phyloP scores from a whole-genome alignment of 768 basidiomycete genomes.

The Antrodiella citrinella region DNA sequence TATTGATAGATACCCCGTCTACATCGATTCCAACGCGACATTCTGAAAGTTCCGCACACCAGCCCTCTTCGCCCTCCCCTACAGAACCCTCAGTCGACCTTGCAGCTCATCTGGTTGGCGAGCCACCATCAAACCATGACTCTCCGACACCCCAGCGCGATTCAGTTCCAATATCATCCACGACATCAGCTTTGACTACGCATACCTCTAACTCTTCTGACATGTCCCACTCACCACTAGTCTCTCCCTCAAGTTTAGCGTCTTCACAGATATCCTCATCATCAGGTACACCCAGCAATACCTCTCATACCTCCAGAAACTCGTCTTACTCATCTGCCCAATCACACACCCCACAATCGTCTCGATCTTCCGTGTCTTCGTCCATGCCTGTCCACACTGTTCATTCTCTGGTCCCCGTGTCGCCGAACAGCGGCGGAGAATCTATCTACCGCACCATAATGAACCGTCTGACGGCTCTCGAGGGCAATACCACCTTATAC shows the following conservation, averaged over 20 bases:
- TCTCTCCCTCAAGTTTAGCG: conserved; percentile 3
- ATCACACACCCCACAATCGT: conserved; percentile 2
- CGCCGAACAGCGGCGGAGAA: conserved; percentile 49
- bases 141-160: no score
- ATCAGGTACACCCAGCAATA: conserved; percentile 4
- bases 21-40: no score
- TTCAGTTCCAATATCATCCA: no score
- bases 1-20: no score
- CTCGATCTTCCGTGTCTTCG: background rate
- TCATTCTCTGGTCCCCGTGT: conserved; percentile 11
- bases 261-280: conserved; percentile 9
- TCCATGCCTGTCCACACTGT: background rate
- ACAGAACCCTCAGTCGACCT: no score
- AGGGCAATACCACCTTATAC: conserved; percentile 81
- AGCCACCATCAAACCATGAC: no score
- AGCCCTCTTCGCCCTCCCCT: no score
- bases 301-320: conserved; percentile 3
- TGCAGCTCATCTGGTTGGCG: no score
- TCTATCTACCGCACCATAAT: conserved; percentile 96
- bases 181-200: no score
- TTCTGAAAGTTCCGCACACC: no score
- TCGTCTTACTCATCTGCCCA: background rate
- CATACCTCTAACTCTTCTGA: no score
- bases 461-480: conserved; percentile 80
- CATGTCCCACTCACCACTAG: conserved; percentile 2